These are phyloP conservation scores for maize (Zea mays) DNA, from an alignment of 176 grass and related monocot species.

Conservation along the genomic window DNA sequence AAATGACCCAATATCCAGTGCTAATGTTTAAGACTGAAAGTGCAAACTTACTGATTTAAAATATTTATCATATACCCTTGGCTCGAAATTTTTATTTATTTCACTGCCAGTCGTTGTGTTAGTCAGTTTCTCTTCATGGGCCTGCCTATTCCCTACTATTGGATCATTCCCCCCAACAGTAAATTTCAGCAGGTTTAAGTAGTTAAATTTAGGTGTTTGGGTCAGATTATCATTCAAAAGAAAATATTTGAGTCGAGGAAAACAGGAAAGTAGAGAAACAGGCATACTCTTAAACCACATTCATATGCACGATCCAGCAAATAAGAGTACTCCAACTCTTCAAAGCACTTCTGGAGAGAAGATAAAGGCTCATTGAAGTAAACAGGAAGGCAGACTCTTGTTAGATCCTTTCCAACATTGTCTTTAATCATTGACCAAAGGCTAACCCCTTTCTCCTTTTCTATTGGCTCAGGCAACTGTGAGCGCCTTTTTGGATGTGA, in stretches of 20 bases:
- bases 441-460: conserved; percentile 86
- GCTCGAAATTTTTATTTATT: background rate
- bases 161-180: background rate
- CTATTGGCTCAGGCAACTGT: conserved; percentile 68
- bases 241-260: conserved; percentile 12
- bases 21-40: background rate
- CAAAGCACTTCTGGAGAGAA: conserved; percentile 89
- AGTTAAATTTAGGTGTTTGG: background rate
- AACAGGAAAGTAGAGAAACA: conserved; percentile 23
- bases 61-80: background rate
- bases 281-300: conserved; percentile 43
- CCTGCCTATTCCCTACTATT: background rate
- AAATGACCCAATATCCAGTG: conserved; percentile 14
- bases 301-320: conserved; percentile 77
- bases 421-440: conserved; percentile 96
- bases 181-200: conserved; percentile 3
- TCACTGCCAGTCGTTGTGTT: background rate
- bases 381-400: conserved; percentile 88
- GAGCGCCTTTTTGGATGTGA: conserved; percentile 50
- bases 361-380: conserved; percentile 89
- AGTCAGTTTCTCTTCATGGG: background rate
- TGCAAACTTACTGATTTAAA: background rate
- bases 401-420: conserved; percentile 92
- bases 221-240: conserved; percentile 2
- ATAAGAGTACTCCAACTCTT: conserved; percentile 91